A percentile compares a stretch with the other conserved stretches of the same genome.
These are phyloP conservation scores for Microbotryomycetes sp. DNA, from an alignment of 1,284 basidiomycete genomes.

Conservation along the genomic window DNA sequence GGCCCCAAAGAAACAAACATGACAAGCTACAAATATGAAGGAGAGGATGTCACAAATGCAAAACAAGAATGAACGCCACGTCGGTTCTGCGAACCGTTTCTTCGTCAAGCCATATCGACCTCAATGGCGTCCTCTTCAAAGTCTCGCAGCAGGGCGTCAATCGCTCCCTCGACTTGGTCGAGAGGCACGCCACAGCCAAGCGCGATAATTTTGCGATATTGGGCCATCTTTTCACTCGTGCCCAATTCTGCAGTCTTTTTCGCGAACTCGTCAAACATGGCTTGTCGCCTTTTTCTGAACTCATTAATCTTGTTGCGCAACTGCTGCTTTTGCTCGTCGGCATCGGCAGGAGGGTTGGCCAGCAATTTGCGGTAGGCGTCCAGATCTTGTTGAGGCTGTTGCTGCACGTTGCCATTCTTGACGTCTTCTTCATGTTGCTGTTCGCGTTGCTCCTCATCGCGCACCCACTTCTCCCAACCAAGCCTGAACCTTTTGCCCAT, in stretches of 20 bases:
- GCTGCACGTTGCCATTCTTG: not conserved
- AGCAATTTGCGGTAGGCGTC: conserved; percentile 40
- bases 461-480: conserved; percentile 90
- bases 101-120: not conserved
- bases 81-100: no score
- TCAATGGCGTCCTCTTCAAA: not conserved
- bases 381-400: conserved; percentile 16
- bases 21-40: not conserved
- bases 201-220: conserved; percentile 77
- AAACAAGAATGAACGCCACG: not conserved
- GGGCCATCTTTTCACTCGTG: conserved; percentile 74
- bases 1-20: no score
- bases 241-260: conserved; percentile 78
- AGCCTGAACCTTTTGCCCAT: conserved; percentile 70
- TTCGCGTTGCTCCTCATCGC: conserved; percentile 72
- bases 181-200: conserved; percentile 77
- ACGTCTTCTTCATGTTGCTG: conserved; percentile 41
- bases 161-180: conserved; percentile 72
- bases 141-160: conserved; percentile 45
- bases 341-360: conserved; percentile 41
- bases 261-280: conserved; percentile 64
- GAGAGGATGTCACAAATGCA: not conserved
- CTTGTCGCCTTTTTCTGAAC: conserved; percentile 58
- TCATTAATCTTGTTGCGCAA: conserved; percentile 59
- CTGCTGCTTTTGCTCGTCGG: conserved; percentile 49